A percentile compares a stretch with the other conserved stretches of the same genome.
These are phyloP conservation scores for Neoarthrinium moseri DNA, from an alignment of 2,329 filamentous ascomycete genomes.

Conservation along the genomic window DNA sequence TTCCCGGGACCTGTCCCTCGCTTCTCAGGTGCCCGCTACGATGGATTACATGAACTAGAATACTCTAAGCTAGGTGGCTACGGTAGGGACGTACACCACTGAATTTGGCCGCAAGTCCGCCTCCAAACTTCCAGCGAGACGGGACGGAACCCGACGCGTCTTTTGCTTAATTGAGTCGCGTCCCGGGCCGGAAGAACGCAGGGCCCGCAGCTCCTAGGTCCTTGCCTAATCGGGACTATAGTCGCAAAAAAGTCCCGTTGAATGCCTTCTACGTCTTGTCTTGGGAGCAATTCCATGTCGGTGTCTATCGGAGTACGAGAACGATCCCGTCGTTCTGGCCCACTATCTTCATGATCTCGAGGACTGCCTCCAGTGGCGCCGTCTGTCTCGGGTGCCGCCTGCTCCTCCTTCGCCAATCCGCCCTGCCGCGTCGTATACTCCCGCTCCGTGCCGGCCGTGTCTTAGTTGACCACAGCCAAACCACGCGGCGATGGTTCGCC, in stretches of 20 bases:
- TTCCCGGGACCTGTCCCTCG: too few species aligned
- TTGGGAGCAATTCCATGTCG: neutral
- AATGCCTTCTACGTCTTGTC: neutral
- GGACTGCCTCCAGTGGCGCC: constrained; percentile 28
- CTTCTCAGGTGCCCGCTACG: too few species aligned
- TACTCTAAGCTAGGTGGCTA: too few species aligned
- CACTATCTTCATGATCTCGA: constrained; percentile 31
- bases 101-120: too few species aligned
- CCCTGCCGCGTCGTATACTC: too few species aligned
- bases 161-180: constrained; percentile 7
- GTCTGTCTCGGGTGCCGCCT: constrained; percentile 39
- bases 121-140: neutral
- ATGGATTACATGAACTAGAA: too few species aligned
- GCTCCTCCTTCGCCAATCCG: constrained; percentile 25
- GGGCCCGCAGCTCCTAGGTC: neutral
- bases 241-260: constrained; percentile 7
- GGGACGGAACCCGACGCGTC: neutral
- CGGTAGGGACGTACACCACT: too few species aligned
- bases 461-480: too few species aligned
- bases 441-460: too few species aligned
- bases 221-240: constrained; percentile 9
- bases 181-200: constrained; percentile 6
- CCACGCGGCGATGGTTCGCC: constrained; percentile 9
- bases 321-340: neutral
- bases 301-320: neutral